Percentiles rank a stretch among this genome's conserved stretches.
phyloP scores from a whole-genome alignment of 2,329 filamentous ascomycete genomes.

The Cadophora gregata region DNA sequence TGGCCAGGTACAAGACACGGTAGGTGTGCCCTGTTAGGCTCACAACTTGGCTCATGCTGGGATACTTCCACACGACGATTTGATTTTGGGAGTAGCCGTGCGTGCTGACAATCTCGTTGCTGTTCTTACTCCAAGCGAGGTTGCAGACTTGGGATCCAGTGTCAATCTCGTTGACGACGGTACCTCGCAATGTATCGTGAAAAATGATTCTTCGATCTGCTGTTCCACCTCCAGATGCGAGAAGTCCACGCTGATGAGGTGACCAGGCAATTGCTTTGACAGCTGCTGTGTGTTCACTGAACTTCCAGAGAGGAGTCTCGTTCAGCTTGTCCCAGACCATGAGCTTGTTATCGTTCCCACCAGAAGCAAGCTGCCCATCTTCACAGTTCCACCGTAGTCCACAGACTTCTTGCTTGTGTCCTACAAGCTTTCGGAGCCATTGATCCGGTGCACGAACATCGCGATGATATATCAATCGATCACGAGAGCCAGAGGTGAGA shows the following conservation, averaged over 20 bases:
- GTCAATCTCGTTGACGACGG: constrained; percentile 84
- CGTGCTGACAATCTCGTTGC: constrained; percentile 95
- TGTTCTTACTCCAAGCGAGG: constrained; percentile 95
- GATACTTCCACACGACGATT: constrained; percentile 99
- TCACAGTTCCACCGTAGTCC: constrained; percentile 97
- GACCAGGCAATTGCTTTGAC: constrained; percentile 99
- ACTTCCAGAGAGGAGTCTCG: constrained; percentile 92
- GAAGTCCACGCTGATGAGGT: constrained; percentile 88
- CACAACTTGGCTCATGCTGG: constrained; percentile 95
- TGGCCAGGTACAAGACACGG: constrained; percentile 92
- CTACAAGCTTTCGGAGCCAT: constrained; percentile 83
- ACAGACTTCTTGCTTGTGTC: constrained; percentile 98
- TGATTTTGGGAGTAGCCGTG: constrained; percentile 98
- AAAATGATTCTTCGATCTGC: constrained; percentile 97
- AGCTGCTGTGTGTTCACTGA: constrained; percentile 91
- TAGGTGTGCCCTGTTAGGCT: constrained; percentile 96
- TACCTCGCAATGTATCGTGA: constrained; percentile 90
- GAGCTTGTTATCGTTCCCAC: constrained; percentile 97
- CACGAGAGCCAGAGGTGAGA: constrained; percentile 90
- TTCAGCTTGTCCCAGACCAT: constrained; percentile 98
- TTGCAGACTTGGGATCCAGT: constrained; percentile 99
- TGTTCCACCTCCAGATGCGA: constrained; percentile 96
- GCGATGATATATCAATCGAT: constrained; percentile 92
- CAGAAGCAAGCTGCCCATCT: constrained; percentile 91
- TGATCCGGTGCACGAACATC: constrained; percentile 94